Evolutionary conservation across 371 early-diverging fungal species (phyloP), one percentile per base, ranked within the genome.

Genomic region (Mucor lusitanicus): DNA sequence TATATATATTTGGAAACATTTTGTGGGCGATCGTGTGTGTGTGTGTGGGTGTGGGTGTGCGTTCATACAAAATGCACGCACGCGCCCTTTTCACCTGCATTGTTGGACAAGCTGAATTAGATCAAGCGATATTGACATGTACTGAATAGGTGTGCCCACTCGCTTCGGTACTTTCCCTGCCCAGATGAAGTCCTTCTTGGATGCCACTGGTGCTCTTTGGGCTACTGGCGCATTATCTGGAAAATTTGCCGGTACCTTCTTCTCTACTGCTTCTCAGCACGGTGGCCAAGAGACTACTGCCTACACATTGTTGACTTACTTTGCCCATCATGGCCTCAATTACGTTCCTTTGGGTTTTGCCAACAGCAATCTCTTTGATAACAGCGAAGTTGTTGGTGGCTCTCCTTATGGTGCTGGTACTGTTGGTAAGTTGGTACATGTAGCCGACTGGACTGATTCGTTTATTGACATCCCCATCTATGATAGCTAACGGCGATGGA

Each of bases 241-340:
- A n/a, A 95, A 94, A 75, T 82, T 84, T 67, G 91, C 83, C n/a
- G 92, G 90, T 39, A 69, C 80, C 50, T 95, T 95, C 80, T 87
- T 86, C 61, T 90, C 90, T 32, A 91, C 94, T 35, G 89, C 81
- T 8, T 78, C 87, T 53, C 91, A 90, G 75, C 87, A 87, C 64
- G 93, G 92, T 75, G 94, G 94, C 21, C 91, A 90, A 70, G 95
- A 95, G 69, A 88, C 91, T 17, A 92, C 94, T 11, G 87, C 88
- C 19, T 77, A 85, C 33, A 85, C 89, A 19, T 83, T 89, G 35
- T 32, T 95, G 39, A 83, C 90, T 19, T 87, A 84, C 65, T 84
- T 93, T 54, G 89, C 85, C 33, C 95, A 95, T 78, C 93, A 92
- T 65, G 96, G 95, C 32, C 85, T 95, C 66, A 78, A 87, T 63